Evolutionary conservation across 306 rosid species (phyloP), one percentile per base, ranked within the genome.

Genomic region (Betula pendula): DNA sequence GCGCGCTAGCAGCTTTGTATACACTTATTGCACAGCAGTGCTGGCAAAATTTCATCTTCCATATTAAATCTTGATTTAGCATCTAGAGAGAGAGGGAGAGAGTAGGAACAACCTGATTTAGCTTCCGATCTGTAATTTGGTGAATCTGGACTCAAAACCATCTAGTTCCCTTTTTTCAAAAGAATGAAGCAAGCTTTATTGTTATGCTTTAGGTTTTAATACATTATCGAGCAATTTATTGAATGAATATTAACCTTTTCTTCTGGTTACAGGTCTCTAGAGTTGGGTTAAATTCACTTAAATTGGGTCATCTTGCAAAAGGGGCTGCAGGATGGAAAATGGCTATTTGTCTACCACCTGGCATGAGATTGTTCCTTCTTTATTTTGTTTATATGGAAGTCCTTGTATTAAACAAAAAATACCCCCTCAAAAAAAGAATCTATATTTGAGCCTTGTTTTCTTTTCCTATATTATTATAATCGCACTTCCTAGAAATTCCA

Each of bases 251-350:
- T 65, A 65, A 19, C 70, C 48, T 65, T 62, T 31, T 29, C 22
- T 62, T 62, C 68, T 31, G 44, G 20, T 62, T 31, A 10, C 68
- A 16, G 43, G 44, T 62, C 68, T 62, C 43, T 62, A 62, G 43
- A 62, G 38, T 62, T 62, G 40, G 43, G 17, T 62, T 38, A 29
- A 16, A 7, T 62, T 62, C 24, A 6, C 20, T 62, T 31, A 62
- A 16, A 62, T 35, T 35, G 15, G 68, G 43, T 29, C 20, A 62
- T 62, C 10, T 29, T 60, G 68, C 42, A 25, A 15, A 29, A 29
- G 14, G 43, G 42, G 19, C 38, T 62, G 44, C 68, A 62, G 13
- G 44, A 7, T 62, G 22, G 68, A 62, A 62, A 62, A 14, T 62
- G 44, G 43, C 68, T 31, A 1, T 27, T 60, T 60, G 68, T 31